A percentile compares a stretch with the other conserved stretches of the same genome.
These are phyloP conservation scores for Drechslera avenae DNA, from an alignment of 2,329 filamentous ascomycete species.

Conservation along the genomic window DNA sequence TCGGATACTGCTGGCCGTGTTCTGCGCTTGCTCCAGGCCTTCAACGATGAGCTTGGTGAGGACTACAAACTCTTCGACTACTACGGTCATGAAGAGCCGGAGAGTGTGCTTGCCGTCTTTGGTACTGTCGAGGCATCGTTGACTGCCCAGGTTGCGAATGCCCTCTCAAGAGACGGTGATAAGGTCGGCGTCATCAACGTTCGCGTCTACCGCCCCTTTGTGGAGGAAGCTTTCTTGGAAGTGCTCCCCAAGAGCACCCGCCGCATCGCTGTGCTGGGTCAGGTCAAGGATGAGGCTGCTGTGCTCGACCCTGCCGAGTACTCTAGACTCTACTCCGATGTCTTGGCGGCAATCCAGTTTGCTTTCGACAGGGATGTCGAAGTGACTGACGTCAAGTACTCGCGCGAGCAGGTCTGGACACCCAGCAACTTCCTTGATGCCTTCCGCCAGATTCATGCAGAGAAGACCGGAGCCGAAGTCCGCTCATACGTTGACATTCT, in stretches of 20 bases:
- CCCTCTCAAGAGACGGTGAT: slow-evolving; percentile 72
- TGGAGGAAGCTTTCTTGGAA: slow-evolving; percentile 90
- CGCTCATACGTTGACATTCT: slow-evolving; percentile 59
- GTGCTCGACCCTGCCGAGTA: slow-evolving; percentile 76
- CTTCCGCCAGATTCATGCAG: slow-evolving; percentile 53
- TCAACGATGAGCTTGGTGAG: slow-evolving; percentile 92
- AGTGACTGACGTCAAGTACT: slow-evolving; percentile 88
- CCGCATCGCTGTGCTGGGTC: slow-evolving; percentile 84
- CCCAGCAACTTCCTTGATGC: slow-evolving; percentile 58
- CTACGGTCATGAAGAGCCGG: slow-evolving; percentile 77
- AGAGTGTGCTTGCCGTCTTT: slow-evolving; percentile 87
- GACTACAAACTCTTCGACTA: slow-evolving; percentile 95
- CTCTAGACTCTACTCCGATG: slow-evolving; percentile 90
- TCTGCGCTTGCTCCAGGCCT: slow-evolving; percentile 70
- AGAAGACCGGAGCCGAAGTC: slow-evolving; percentile 48
- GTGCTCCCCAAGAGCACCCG: slow-evolving; percentile 75
- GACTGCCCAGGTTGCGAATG: slow-evolving; percentile 76
- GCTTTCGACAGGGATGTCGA: slow-evolving; percentile 60
- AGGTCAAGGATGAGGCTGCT: slow-evolving; percentile 75
- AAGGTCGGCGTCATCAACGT: slow-evolving; percentile 90
- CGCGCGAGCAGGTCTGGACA: slow-evolving; percentile 70
- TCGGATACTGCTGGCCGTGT: slow-evolving; percentile 73
- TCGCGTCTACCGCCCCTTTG: slow-evolving; percentile 90
- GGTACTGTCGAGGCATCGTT: slow-evolving; percentile 90
- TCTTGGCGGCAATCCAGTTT: slow-evolving; percentile 83